Percentiles rank a stretch among this genome's conserved stretches.
Conservation (phyloP, 768 basidiomycete genomes). For the Psilocybe tampanensis region DNA sequence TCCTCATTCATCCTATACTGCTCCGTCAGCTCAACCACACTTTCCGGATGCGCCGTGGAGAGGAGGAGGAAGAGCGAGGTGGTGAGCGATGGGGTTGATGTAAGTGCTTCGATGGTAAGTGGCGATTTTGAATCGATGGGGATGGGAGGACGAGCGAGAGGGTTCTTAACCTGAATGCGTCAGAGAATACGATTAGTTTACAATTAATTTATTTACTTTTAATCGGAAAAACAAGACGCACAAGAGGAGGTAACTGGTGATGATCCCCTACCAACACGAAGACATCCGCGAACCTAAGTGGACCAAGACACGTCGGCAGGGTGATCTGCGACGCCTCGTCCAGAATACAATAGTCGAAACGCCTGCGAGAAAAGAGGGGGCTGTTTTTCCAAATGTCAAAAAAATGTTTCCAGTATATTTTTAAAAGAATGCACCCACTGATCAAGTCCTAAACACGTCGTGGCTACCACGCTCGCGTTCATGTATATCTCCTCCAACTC, state of each 20-base stretch:
- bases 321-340: constrained; percentile 99
- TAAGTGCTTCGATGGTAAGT: no score
- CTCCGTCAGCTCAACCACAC: constrained; percentile 81
- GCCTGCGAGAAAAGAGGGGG: constrained; percentile 80
- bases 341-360: constrained; percentile 95
- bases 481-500: constrained; percentile 84
- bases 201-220: no score
- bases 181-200: not conserved
- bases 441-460: constrained; percentile 92
- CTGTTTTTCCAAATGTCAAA: constrained; percentile 29
- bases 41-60: constrained; percentile 82
- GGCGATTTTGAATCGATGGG: constrained; percentile 90
- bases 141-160: constrained; percentile 52
- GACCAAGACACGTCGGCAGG: constrained; percentile 92
- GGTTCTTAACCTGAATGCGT: constrained; percentile 70
- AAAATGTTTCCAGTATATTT: no score
- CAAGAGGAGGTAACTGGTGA: constrained; percentile 94
- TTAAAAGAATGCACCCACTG: constrained; percentile 64
- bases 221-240: constrained; percentile 37
- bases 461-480: constrained; percentile 91
- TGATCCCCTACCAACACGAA: constrained; percentile 98
- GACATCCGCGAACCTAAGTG: constrained; percentile 84
- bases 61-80: constrained; percentile 87
- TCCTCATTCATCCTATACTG: constrained; percentile 98
- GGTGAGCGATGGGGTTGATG: not conserved